Percentiles rank a stretch among this genome's conserved stretches.
These are phyloP conservation scores for Sporisorium scitamineum DNA, from an alignment of 1,284 basidiomycete species.

Conservation along the genomic window DNA sequence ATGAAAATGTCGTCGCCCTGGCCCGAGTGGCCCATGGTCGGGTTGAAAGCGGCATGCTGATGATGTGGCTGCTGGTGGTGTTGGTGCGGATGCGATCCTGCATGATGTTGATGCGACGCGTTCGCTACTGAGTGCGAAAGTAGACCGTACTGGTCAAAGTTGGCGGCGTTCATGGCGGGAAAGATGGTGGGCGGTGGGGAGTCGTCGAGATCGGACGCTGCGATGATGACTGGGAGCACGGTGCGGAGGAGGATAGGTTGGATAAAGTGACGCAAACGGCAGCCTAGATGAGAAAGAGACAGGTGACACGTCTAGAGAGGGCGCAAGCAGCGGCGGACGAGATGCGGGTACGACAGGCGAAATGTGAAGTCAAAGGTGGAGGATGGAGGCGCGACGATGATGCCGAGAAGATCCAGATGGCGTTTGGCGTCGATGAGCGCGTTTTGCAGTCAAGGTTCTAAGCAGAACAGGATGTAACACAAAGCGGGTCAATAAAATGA, in stretches of 20 bases:
- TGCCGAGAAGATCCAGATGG: slow-evolving; percentile 9
- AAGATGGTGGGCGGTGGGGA: slow-evolving; percentile 46
- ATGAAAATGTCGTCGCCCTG: slow-evolving; percentile 54
- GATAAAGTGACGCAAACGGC: background rate
- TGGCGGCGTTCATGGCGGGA: slow-evolving; percentile 52
- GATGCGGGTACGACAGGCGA: slow-evolving; percentile 1
- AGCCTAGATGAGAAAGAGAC: background rate
- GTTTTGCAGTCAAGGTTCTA: background rate
- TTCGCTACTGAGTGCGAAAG: slow-evolving; percentile 46
- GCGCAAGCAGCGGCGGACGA: background rate
- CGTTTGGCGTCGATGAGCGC: slow-evolving; percentile 25
- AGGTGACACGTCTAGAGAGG: background rate
- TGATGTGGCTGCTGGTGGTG: slow-evolving; percentile 46
- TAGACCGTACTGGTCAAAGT: slow-evolving; percentile 53
- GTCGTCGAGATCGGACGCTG: slow-evolving; percentile 43
- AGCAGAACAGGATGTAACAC: slow-evolving; percentile 11
- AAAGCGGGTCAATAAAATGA: background rate
- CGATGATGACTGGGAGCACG: slow-evolving; percentile 28
- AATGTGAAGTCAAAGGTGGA: slow-evolving; percentile 4
- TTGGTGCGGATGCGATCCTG: slow-evolving; percentile 48
- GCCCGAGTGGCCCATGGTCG: slow-evolving; percentile 38
- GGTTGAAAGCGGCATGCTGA: slow-evolving; percentile 48
- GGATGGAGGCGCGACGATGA: slow-evolving; percentile 16
- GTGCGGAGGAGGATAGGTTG: background rate
- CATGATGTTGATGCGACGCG: slow-evolving; percentile 48